A percentile compares a stretch with the other conserved stretches of the same genome.
Conservation (phyloP, 495 filamentous ascomycete species). For the Talaromyces thailandensis region DNA sequence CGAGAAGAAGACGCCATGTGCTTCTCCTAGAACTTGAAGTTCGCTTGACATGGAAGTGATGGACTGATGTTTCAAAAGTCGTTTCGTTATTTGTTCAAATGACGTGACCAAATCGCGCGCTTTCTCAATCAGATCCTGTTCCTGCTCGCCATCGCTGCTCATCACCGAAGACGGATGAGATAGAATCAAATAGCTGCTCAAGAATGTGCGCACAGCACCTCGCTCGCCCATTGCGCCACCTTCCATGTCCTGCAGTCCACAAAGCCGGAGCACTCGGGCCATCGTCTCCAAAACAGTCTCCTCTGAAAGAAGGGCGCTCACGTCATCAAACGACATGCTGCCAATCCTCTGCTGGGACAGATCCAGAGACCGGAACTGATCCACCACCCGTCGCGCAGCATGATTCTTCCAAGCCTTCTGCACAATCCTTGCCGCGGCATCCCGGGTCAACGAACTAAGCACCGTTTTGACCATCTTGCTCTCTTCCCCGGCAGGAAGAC, state of each 20-base stretch:
- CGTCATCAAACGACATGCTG: conserved; percentile 72
- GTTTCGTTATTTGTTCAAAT: conserved; percentile 68
- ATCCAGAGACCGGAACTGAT: conserved; percentile 58
- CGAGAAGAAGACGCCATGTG: conserved; percentile 75
- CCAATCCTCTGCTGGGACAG: conserved; percentile 67
- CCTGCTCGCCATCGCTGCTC: conserved; percentile 74
- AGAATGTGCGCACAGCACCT: conserved; percentile 77
- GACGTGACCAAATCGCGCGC: conserved; percentile 73
- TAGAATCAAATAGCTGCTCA: conserved; percentile 87
- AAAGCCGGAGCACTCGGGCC: conserved; percentile 63
- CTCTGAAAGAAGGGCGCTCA: conserved; percentile 67
- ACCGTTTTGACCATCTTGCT: conserved; percentile 35
- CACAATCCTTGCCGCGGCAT: conserved; percentile 61
- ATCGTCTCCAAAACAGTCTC: conserved; percentile 63
- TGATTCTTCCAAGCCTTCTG: conserved; percentile 69
- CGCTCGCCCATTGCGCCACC: conserved; percentile 62
- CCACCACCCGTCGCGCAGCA: conserved; percentile 49
- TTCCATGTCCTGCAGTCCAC: conserved; percentile 64
- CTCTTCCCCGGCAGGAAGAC: conserved; percentile 49
- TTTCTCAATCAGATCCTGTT: conserved; percentile 84
- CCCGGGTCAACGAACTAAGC: conserved; percentile 43
- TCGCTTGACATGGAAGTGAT: conserved; percentile 28
- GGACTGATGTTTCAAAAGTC: conserved; percentile 48
- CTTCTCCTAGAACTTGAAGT: conserved; percentile 39
- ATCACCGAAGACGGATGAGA: conserved; percentile 88